Base-by-base conservation (phyloP, 2,329 filamentous ascomycete genomes). In the Microthyrium microscopicum region DNA sequence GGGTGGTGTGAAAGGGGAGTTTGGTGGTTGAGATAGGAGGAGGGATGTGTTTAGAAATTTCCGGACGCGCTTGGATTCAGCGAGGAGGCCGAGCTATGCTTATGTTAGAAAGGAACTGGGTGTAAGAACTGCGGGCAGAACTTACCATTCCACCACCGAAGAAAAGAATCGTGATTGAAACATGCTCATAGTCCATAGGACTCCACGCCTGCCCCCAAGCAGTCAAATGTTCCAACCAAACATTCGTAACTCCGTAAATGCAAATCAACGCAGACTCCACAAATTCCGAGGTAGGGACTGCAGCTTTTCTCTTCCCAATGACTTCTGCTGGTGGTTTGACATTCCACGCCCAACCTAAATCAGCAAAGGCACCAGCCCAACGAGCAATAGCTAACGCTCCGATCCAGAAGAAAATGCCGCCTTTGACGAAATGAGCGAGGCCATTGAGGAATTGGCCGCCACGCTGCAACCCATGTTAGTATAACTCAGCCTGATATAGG, bases 341-440 rank as follows among this genome's bases (percentile, higher is more conserved):
- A 47, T 95, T 95, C 87, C 87, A 94, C 0, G 84, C 82, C 87
- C 87, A 95, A 42, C 87, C 87, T 36, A 87, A 68, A 39, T 93
- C 81, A 37, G 79, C 75, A 51, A 92, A 95, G 51, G 79, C 80
- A 18, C 87, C 87, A 48, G 84, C 73, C 78, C 83, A 94, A 36
- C 87, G 76, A 20, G 83, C 84, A 4, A 95, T 64, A 0, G 82
- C 92, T 39, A 94, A 58, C 15, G 93, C 57, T 6, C 87, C 87
- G 41, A 91, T 81, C 75, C 82, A 89, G 58, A 94, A 83, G 62
- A 95, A 95, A 35, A 95, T 78, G 3, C 81, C 81, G 29, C 87
- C 87, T 53, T 95, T 95, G 53, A 94, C 74, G 60, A 82, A 93
- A 50, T 95, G 87, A 5, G 87, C 87, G 26, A 94, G 64, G 2